Evolutionary conservation across 2,329 filamentous ascomycete species (phyloP).

Genomic region (Aspergillus sp.): DNA sequence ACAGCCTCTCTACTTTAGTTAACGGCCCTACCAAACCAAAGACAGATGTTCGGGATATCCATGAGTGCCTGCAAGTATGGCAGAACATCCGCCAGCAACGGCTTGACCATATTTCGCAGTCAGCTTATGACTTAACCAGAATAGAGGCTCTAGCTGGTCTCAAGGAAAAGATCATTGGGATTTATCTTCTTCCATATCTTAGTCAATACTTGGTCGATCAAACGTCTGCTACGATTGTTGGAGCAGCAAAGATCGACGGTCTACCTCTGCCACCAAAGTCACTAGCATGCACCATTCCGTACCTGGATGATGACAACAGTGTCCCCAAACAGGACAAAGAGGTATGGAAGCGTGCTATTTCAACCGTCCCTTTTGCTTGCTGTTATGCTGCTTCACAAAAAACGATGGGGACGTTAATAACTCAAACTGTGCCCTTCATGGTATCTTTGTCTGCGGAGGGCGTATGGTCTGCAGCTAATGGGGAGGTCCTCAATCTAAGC

Average conservation of each 20-base stretch:
- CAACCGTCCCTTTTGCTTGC: neutral
- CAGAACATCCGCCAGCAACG: too few relatives aligned
- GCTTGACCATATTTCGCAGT: too few relatives aligned
- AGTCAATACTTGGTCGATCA: neutral
- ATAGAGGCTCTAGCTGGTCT: neutral
- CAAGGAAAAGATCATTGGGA: neutral
- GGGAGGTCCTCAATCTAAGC: neutral
- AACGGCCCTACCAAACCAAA: too few relatives aligned
- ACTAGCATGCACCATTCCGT: neutral
- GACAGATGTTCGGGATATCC: too few relatives aligned
- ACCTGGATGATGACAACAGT: neutral
- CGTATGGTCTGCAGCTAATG: conserved; percentile 4
- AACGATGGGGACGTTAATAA: neutral
- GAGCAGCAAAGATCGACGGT: neutral
- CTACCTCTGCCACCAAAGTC: neutral
- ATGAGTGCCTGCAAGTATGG: too few relatives aligned
- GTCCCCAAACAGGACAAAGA: neutral
- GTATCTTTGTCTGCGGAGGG: neutral
- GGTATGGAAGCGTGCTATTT: neutral
- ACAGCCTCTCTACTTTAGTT: too few relatives aligned
- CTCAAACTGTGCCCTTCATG: neutral
- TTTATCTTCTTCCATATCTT: neutral
- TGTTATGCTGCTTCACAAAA: neutral
- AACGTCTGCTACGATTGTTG: neutral
- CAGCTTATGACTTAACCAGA: neutral